These are phyloP conservation scores for Betula pendula DNA, from an alignment of 306 rosid species.

Conservation along the genomic window DNA sequence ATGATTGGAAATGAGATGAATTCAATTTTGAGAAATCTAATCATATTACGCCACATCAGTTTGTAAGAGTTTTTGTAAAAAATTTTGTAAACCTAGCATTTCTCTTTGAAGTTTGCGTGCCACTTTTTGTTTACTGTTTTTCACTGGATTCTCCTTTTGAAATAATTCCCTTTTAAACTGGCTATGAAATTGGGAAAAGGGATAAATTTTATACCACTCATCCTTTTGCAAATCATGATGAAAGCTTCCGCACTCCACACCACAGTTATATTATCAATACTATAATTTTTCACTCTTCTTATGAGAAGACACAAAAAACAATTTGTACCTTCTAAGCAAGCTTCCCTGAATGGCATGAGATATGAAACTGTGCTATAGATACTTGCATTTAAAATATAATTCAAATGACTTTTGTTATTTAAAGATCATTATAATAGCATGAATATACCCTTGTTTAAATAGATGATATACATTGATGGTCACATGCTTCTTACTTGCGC, in stretches of 20 bases:
- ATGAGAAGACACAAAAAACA: not conserved
- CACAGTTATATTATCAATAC: not conserved
- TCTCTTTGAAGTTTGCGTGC: not conserved
- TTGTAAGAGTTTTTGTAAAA: too few species aligned
- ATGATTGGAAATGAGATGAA: too few species aligned
- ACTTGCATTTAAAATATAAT: not conserved
- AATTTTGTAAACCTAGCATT: too few species aligned
- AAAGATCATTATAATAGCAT: constrained; percentile 10
- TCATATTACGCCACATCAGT: too few species aligned
- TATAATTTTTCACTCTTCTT: not conserved
- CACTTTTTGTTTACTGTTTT: not conserved
- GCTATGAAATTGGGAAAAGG: not conserved
- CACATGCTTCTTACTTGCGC: not conserved
- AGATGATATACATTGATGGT: not conserved
- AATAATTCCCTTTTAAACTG: not conserved
- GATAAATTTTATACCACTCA: not conserved
- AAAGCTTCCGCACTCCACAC: not conserved
- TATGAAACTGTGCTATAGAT: not conserved
- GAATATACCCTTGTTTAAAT: not conserved
- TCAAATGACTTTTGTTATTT: not conserved
- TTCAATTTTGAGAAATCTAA: too few species aligned
- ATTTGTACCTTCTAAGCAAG: not conserved
- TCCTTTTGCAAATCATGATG: not conserved
- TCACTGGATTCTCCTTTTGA: not conserved
- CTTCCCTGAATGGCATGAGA: not conserved